Base-by-base conservation (phyloP, 2,329 filamentous ascomycete genomes). In the Neofusicoccum ribis region DNA sequence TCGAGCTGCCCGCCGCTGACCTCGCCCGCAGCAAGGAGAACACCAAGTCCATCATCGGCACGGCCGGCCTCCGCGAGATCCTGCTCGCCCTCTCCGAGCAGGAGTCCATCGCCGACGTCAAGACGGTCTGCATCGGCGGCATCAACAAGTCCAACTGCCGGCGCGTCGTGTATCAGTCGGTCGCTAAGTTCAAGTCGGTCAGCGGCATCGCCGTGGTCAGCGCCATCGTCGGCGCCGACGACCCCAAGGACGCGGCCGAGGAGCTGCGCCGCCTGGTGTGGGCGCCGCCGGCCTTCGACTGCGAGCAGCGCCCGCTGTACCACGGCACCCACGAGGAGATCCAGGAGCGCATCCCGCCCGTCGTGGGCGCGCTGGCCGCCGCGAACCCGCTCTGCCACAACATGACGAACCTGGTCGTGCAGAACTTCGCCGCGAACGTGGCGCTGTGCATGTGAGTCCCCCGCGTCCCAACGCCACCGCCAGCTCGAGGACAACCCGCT, bases 381-480 rank as follows among this genome's bases (percentile, higher is more conserved):
- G 82, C 79, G 49, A 89, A 86, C 65, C 93, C 93, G 0, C 83
- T 98, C 23, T 91, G 90, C 59, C 94, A 98, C 79, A 97, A 97
- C 79, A 98, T 98, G 92, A 98, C 95, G 62, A 98, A 98, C 76
- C 84, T 93, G 61, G 94, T 98, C 0, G 94, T 97, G 23, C 93
- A 97, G 73, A 97, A 97, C 79, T 91, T 98, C 72, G 91, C 93
- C 15, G 94, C 95, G 61, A 97, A 96, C 73, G 89, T 97, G 3
- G 92, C 92, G 44, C 84, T 97, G 15, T 87, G 90, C 39, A 84
- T 96, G 80, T 82, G 69, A 72, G 76, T 44, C 17, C 17, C 20
- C 20, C 23, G 23, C 23, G 23, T 23, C 23, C 23, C 23, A 23
- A 23, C 23, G 23, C 23, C 23, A 23, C 23, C 23, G 23, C 23